phyloP scores from a whole-genome alignment of 108 stramenopile genomes.

The Fragilariopsis cylindrus region DNA sequence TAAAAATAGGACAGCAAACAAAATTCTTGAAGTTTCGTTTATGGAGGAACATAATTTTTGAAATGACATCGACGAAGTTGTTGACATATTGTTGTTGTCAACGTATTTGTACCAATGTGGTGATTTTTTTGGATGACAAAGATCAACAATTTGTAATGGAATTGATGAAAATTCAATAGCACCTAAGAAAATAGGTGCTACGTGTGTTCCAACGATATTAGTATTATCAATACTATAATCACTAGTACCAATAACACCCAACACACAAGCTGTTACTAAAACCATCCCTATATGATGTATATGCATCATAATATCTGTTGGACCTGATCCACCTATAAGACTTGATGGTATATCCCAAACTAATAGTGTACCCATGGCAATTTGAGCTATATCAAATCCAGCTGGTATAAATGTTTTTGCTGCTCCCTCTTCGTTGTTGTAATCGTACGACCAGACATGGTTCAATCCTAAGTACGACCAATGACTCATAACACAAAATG shows the following conservation, averaged over 20 bases:
- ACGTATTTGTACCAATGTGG: constrained; percentile 44
- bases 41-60: constrained; percentile 16
- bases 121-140: constrained; percentile 65
- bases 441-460: not conserved
- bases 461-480: constrained; percentile 44
- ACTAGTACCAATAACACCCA: constrained; percentile 34
- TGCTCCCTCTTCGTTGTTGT: constrained; percentile 30
- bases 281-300: constrained; percentile 65
- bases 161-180: constrained; percentile 67
- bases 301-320: constrained; percentile 46
- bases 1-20: constrained; percentile 60
- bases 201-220: constrained; percentile 44
- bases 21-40: constrained; percentile 41
- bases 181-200: constrained; percentile 69
- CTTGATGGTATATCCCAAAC: constrained; percentile 63
- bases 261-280: constrained; percentile 41
- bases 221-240: constrained; percentile 15
- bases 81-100: not conserved
- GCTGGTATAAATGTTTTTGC: not conserved
- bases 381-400: constrained; percentile 16
- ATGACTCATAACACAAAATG: constrained; percentile 56
- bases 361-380: constrained; percentile 34
- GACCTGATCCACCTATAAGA: constrained; percentile 22
- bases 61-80: not conserved
- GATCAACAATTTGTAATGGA: constrained; percentile 57